Conservation (phyloP, 768 basidiomycete species). For the Auricularia heimuer region DNA sequence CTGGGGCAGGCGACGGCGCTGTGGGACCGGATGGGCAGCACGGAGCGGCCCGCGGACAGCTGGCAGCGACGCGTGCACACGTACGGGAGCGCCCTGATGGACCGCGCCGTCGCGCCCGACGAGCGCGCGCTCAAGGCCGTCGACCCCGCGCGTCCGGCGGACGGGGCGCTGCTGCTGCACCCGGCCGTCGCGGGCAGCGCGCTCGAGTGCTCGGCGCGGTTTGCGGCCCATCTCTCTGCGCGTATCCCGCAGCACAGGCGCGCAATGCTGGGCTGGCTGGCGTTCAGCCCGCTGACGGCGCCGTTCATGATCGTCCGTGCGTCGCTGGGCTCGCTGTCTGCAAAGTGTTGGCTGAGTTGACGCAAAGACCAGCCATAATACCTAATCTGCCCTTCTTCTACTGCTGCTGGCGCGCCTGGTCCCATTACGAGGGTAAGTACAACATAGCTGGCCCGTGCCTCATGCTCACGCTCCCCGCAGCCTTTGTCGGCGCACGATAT, state of each 20-base stretch:
- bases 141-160: slow-evolving; percentile 39
- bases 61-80: slow-evolving; percentile 63
- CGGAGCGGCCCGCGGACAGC: slow-evolving; percentile 44
- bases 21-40: slow-evolving; percentile 55
- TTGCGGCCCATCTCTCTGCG: slow-evolving; percentile 25
- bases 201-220: background rate
- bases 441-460: background rate
- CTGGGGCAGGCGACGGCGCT: slow-evolving; percentile 41
- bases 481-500: slow-evolving; percentile 62
- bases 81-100: slow-evolving; percentile 57
- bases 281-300: slow-evolving; percentile 59
- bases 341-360: background rate
- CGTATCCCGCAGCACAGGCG: slow-evolving; percentile 55
- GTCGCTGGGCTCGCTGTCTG: slow-evolving; percentile 17
- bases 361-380: slow-evolving; percentile 47
- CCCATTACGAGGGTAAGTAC: slow-evolving; percentile 39
- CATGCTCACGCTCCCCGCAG: slow-evolving; percentile 24
- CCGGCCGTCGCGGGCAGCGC: background rate
- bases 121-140: slow-evolving; percentile 66
- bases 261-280: slow-evolving; percentile 58
- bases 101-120: slow-evolving; percentile 66
- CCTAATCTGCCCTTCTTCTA: slow-evolving; percentile 83
- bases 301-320: slow-evolving; percentile 70
- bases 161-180: background rate
- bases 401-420: slow-evolving; percentile 78